Conservation (phyloP, 2,329 filamentous ascomycete species). For the Colletotrichum trifolii region DNA sequence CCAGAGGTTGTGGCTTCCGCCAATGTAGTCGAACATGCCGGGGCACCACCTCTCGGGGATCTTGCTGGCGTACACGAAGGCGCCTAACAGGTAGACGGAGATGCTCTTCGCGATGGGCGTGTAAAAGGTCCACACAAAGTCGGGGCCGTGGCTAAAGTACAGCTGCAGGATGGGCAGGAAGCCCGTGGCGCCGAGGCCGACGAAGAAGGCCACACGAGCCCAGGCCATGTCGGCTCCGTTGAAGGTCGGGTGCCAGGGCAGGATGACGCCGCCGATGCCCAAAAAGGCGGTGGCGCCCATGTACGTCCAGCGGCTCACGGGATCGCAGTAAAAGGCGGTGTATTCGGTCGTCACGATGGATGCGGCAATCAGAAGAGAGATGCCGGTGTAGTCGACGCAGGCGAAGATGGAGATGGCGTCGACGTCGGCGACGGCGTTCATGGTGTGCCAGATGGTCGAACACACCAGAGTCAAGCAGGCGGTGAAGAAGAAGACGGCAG, state of each 20-base stretch:
- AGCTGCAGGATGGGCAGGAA: conserved; percentile 91
- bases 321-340: conserved; percentile 98
- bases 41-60: conserved; percentile 93
- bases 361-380: conserved; percentile 92
- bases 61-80: conserved; percentile 89
- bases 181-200: conserved; percentile 86
- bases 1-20: conserved; percentile 97
- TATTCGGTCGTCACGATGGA: conserved; percentile 99
- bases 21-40: conserved; percentile 93
- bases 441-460: conserved; percentile 97
- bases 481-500: conserved; percentile 94
- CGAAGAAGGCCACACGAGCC: conserved; percentile 91
- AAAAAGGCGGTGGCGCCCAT: conserved; percentile 84
- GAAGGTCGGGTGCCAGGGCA: conserved; percentile 97
- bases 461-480: conserved; percentile 95
- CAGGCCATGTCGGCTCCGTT: conserved; percentile 94
- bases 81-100: conserved; percentile 85
- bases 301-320: conserved; percentile 85
- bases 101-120: conserved; percentile 87
- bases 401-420: conserved; percentile 93
- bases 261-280: conserved; percentile 86
- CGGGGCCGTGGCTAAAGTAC: conserved; percentile 78
- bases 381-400: conserved; percentile 98
- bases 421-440: conserved; percentile 95
- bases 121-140: conserved; percentile 91